These are phyloP conservation scores for Septoria linicola DNA, from an alignment of 2,329 filamentous ascomycete genomes.

Conservation along the genomic window DNA sequence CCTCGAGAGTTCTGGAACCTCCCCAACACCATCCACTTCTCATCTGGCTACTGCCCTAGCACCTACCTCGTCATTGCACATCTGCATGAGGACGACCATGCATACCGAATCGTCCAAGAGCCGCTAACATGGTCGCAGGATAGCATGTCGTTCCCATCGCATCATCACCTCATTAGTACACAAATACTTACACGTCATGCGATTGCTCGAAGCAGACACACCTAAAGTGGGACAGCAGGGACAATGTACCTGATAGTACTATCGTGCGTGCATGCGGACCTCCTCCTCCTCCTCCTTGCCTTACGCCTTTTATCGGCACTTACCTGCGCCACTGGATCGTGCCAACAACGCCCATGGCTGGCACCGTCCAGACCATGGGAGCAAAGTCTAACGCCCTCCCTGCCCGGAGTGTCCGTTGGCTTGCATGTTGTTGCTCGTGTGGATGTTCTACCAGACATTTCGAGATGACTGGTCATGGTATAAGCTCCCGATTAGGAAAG, in stretches of 20 bases:
- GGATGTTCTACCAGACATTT: too few relatives aligned
- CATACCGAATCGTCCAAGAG: neutral
- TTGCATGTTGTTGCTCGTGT: neutral
- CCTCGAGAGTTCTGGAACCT: conserved; percentile 8
- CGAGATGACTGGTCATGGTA: too few relatives aligned
- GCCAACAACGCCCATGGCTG: neutral
- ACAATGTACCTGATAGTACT: too few relatives aligned
- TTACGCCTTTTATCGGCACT: conserved; percentile 5
- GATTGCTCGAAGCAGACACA: conserved; percentile 1
- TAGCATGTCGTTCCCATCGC: neutral
- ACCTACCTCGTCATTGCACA: conserved; percentile 4
- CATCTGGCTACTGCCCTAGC: conserved; percentile 7
- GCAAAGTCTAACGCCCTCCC: neutral
- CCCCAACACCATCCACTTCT: neutral
- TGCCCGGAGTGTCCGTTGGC: conserved; percentile 5
- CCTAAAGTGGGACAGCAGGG: neutral
- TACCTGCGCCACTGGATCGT: neutral
- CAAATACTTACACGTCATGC: conserved; percentile 1
- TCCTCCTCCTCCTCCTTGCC: neutral
- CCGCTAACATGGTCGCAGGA: neutral
- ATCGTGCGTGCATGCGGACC: too few relatives aligned
- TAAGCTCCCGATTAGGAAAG: too few relatives aligned
- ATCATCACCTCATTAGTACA: conserved; percentile 4
- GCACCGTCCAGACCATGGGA: conserved; percentile 4
- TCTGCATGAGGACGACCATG: conserved; percentile 2